Base-by-base conservation (phyloP, 208 protist genomes). In the Wallacemonas sp. region DNA sequence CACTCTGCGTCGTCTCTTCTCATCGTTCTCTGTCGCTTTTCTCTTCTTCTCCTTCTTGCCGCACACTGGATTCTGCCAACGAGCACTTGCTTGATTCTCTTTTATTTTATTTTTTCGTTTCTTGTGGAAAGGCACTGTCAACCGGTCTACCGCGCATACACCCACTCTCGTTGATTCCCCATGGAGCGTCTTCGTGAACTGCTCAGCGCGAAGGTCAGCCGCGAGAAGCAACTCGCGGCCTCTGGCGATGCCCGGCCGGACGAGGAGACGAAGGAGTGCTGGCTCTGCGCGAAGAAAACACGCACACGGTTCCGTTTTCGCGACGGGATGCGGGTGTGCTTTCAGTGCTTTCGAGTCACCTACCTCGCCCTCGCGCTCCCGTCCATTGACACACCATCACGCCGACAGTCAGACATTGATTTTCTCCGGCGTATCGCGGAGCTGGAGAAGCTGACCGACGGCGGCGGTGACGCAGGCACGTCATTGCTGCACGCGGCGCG, bases 271-370 rank as follows among this genome's bases (percentile, higher is more conserved):
- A 61, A 68, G 24, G 34, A 42, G 57, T 93, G 87, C 61, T 93
- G 87, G 87, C 70, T 93, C 12, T 93, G 87, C 54, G 72, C 64
- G 21, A 34, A 37, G 13, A 54, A 65, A 24, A 61, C 73, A 15
- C 58, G 62, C 9, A 68, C 73, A 37, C 76, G 72, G 3, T 87
- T 89, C 37, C 71, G 63, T 22, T 58, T 80, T 24, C 52, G 68
- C 27, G 74, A 82, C 9, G 59, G 60, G 4, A 87, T 69, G 38
- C 50, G 53, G 15, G 76, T 94, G 22, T 94, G 87, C 62, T 91
- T 91, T 38, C 39, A 42, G 8, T 94, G 87, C 66, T 83, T 89
- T 63, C 87, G 83, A 13, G 71, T 66, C 21, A 77, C 77, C 3
- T 85, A 88, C 55, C 50, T 77, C 6, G 60, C 62, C 19, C 59